A percentile compares a stretch with the other conserved stretches of the same genome.
Evolutionary conservation across 2,329 filamentous ascomycete species (phyloP).

Genomic region (Fusarium torulosum): DNA sequence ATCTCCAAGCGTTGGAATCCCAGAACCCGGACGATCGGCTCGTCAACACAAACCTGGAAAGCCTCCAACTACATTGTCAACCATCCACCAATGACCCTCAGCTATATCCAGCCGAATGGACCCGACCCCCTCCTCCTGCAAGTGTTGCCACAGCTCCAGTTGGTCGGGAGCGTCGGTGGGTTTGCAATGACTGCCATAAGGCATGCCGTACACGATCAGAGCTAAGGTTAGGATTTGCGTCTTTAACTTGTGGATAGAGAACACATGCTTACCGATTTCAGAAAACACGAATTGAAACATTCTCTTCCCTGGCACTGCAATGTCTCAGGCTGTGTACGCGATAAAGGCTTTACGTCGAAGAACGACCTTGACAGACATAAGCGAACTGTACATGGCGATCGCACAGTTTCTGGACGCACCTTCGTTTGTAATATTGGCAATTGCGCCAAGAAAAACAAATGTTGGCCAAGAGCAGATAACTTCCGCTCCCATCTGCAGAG

Average conservation of each 20-base stretch:
- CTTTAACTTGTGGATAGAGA: not conserved
- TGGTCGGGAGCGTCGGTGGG: slow-evolving; percentile 35
- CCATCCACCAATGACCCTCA: not conserved
- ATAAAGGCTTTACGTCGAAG: slow-evolving; percentile 78
- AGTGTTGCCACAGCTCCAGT: slow-evolving; percentile 36
- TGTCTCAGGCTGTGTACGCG: slow-evolving; percentile 66
- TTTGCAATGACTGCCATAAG: slow-evolving; percentile 58
- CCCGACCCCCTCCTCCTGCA: slow-evolving; percentile 19
- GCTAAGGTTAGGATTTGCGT: slow-evolving; percentile 59
- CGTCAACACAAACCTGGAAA: slow-evolving; percentile 52
- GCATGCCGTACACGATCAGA: slow-evolving; percentile 66
- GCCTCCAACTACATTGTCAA: slow-evolving; percentile 44
- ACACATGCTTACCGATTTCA: slow-evolving; percentile 54
- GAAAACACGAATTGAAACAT: slow-evolving; percentile 82
- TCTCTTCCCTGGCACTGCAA: slow-evolving; percentile 74
- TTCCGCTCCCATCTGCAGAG: slow-evolving; percentile 83
- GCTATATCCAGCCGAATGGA: slow-evolving; percentile 32
- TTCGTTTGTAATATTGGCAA: slow-evolving; percentile 47
- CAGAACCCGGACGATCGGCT: slow-evolving; percentile 32
- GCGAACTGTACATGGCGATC: slow-evolving; percentile 75
- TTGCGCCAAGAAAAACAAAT: slow-evolving; percentile 62
- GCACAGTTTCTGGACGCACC: slow-evolving; percentile 42
- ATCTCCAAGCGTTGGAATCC: slow-evolving; percentile 52
- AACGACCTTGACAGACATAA: slow-evolving; percentile 88
- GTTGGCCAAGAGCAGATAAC: slow-evolving; percentile 87